Evolutionary conservation across 192 early-diverging fungal genomes (phyloP), one percentile per base, ranked within the genome.

Genomic region (Lobulomyces angularis): DNA sequence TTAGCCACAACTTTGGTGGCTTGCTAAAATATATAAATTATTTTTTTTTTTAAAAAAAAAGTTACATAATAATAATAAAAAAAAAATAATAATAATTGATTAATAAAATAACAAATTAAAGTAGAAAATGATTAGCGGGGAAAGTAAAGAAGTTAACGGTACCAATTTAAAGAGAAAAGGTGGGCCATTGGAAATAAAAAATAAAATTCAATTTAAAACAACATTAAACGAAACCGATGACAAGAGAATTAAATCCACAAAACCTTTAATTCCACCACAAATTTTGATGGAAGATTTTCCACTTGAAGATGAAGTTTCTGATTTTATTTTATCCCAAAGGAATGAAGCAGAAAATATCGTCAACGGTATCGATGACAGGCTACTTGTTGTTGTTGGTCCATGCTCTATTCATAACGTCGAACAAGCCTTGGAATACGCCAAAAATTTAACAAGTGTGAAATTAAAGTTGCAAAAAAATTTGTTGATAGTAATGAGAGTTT

Each of bases 201-300:
- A n/a, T n/a, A n/a, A n/a, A n/a, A n/a, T n/a, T n/a, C n/a, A n/a
- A n/a, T n/a, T n/a, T n/a, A n/a, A n/a, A n/a, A n/a, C n/a, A n/a
- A n/a, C 87, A 9, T 70, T 92, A 16, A 92, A 92, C 54, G 90
- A 91, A 59, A 80, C 90, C 40, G 90, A 94, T 58, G 88, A 93
- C 53, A 81, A 81, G 50, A 71, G 86, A 35, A 91, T 94, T 57
- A 70, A 69, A 33, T 65, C 74, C 80, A 51, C 62, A 30, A 62
- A 55, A 40, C 62, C 62, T 16, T 46, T 64, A 11, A 53, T 92
- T 43, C 84, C 84, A n/a, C 88, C 88, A 22, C 84, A 86, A 62
- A 83, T 92, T 49, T 73, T 92, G 19, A 83, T 90, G 77, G 88
- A 92, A 57, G 87, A 89, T 53, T 53, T 80, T 41, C 84, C 86